Base-by-base conservation (phyloP, 805 yeast genomes). In the Ogataea populi-albae region DNA sequence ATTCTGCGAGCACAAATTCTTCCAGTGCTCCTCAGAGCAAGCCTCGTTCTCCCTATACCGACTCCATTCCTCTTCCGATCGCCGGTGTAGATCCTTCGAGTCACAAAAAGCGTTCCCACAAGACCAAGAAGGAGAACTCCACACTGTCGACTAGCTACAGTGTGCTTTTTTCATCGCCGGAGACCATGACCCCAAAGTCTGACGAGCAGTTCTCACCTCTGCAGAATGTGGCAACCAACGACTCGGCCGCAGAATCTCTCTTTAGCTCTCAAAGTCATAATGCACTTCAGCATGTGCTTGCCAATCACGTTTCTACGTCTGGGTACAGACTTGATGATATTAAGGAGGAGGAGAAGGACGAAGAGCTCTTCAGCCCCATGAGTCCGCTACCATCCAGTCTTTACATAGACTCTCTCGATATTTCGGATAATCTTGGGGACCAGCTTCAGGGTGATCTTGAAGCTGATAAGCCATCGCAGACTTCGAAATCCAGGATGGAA, bases 151-250 rank as follows among this genome's bases (percentile, higher is more conserved):
- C 48, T 21, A 38, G 42, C 27, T 46, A 49, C 17, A 34, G 30
- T 17, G 47, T 40, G 9, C 38, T 40, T 10, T 15, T 37, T 12
- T 54, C 60, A 3, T 48, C 59, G n/a, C 54, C 57, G 2, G 58
- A 52, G 24, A 47, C 59, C 10, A 24, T 45, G 20, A 45, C 54
- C 3, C 52, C 59, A 9, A 44, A 41, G 22, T 47, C 57, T 10
- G 51, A 47, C 19, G 55, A 45, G 18, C 43, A 38, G 6, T 36
- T 50, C 12, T 45, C 50, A 10, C 49, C 52, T 16, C 32, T 46
- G 11, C 50, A 40, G 17, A 40, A 36, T 15, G 23, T 34, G 10
- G 31, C 37, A 8, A 36, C 42, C 18, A 34, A 36, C 17, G 46
- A 38, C 14, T 25, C 40, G 19, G 35, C 23, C 11, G n/a, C 35